Conservation (phyloP, 164 flowering plant species). For the Cinnamomum chago region DNA sequence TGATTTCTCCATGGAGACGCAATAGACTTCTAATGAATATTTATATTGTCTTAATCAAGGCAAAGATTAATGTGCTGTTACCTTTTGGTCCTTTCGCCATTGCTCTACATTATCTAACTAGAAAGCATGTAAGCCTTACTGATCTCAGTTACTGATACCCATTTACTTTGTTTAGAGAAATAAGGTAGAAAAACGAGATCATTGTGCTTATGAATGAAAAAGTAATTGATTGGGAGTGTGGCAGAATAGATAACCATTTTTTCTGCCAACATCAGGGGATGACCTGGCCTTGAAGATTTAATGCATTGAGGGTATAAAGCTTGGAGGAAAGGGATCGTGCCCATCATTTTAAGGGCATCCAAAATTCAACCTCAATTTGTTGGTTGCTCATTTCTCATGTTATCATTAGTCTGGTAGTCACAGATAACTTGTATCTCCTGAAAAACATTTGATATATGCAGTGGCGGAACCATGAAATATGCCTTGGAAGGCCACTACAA, state of each 20-base stretch:
- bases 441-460: no score
- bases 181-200: neutral
- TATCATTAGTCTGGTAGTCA: neutral
- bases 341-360: neutral
- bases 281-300: neutral
- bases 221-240: neutral
- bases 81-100: conserved; percentile 80
- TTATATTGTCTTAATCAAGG: conserved; percentile 49
- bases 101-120: conserved; percentile 49
- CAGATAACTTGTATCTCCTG: neutral
- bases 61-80: conserved; percentile 63
- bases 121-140: conserved; percentile 49
- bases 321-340: neutral
- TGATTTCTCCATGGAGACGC: conserved; percentile 24
- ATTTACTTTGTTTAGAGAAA: neutral
- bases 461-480: no score
- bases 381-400: neutral
- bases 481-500: no score
- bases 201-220: neutral
- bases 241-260: neutral
- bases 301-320: neutral
- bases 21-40: conserved; percentile 38
- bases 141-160: neutral
- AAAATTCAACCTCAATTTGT: neutral
- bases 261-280: neutral